phyloP scores from a whole-genome alignment of 441 rosid genomes.

The Flueggea neowawraea region DNA sequence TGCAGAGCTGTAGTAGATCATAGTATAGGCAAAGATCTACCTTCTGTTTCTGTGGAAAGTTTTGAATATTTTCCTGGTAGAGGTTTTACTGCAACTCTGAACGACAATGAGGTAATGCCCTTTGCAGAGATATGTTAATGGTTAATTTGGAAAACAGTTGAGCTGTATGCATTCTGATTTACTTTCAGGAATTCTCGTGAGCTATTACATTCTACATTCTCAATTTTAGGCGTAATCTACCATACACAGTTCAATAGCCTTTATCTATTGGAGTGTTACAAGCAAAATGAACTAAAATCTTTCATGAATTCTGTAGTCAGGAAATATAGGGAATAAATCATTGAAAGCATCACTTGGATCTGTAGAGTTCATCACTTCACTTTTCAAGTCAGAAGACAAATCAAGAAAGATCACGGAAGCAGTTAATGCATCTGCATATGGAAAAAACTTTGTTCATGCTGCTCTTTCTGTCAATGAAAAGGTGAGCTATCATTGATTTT shows the following conservation, averaged over 20 bases:
- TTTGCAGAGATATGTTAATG: slow-evolving; percentile 1
- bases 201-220: too few relatives aligned
- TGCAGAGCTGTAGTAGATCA: slow-evolving; percentile 98
- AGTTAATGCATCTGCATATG: slow-evolving; percentile 68
- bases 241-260: too few relatives aligned
- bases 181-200: too few relatives aligned
- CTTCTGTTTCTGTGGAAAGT: slow-evolving; percentile 72
- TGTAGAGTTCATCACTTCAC: slow-evolving; percentile 78
- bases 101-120: slow-evolving; percentile 55
- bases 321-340: slow-evolving; percentile 40
- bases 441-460: slow-evolving; percentile 82
- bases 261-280: neutral
- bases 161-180: too few relatives aligned
- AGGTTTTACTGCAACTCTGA: slow-evolving; percentile 89
- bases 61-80: slow-evolving; percentile 92
- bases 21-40: slow-evolving; percentile 81
- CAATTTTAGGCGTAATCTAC: too few relatives aligned
- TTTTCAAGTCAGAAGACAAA: slow-evolving; percentile 63
- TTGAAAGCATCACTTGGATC: slow-evolving; percentile 90
- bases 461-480: slow-evolving; percentile 82
- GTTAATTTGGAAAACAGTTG: too few relatives aligned
- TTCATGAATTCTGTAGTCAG: slow-evolving; percentile 47
- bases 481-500: slow-evolving; percentile 30
- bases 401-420: slow-evolving; percentile 71
- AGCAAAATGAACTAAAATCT: neutral